phyloP scores from a whole-genome alignment of 495 filamentous ascomycete species.

The Penicillium ucsense region DNA sequence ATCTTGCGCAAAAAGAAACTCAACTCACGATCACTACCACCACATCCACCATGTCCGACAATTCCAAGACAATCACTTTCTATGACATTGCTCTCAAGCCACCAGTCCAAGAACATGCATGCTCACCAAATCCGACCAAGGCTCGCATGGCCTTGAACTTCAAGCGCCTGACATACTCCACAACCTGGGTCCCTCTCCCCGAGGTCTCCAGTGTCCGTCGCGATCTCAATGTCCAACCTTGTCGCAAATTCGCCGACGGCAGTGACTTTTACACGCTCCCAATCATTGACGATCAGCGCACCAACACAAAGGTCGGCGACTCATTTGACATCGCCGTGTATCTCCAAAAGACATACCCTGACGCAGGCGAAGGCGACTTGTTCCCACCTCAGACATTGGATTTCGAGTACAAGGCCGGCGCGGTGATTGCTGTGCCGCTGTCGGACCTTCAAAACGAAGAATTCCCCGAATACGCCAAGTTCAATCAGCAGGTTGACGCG shows the following conservation, averaged over 20 bases:
- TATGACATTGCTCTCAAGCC: constrained; percentile 47
- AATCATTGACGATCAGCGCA: constrained; percentile 40
- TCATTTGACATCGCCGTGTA: constrained; percentile 54
- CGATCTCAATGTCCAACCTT: constrained; percentile 31
- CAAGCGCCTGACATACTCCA: constrained; percentile 42
- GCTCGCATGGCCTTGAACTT: constrained; percentile 53
- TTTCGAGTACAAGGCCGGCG: constrained; percentile 7
- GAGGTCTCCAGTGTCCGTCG: constrained; percentile 39
- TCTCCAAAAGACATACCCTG: constrained; percentile 40
- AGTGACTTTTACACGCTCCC: constrained; percentile 50
- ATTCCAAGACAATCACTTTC: constrained; percentile 24
- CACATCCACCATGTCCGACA: background rate
- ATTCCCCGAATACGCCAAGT: constrained; percentile 18
- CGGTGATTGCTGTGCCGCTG: constrained; percentile 16
- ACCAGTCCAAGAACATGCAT: constrained; percentile 23
- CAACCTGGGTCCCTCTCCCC: constrained; percentile 42
- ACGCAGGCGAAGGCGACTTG: constrained; percentile 26
- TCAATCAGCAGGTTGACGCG: constrained; percentile 43
- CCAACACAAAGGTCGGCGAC: constrained; percentile 40
- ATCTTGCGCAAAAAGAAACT: too few relatives aligned
- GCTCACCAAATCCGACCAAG: constrained; percentile 53
- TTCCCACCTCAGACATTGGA: constrained; percentile 30
- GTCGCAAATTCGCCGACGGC: constrained; percentile 48
- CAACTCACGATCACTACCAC: too few relatives aligned
- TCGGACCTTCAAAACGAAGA: constrained; percentile 11